Evolutionary conservation across 345 rosid genomes (phyloP), one percentile per base, ranked within the genome.

Genomic region (Salix udensis): DNA sequence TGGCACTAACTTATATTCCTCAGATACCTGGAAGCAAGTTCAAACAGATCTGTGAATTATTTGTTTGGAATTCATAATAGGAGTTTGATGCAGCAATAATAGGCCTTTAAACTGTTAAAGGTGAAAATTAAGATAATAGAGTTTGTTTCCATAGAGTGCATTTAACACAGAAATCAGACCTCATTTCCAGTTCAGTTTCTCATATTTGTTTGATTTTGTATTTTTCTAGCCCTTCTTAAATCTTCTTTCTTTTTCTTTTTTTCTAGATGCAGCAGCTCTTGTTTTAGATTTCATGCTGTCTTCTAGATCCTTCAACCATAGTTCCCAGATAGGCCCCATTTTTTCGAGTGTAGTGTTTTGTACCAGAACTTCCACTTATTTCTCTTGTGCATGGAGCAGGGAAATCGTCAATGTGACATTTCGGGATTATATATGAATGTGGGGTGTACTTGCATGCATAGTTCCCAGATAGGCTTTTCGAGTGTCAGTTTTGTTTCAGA

Each of bases 1-100:
- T 18, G 95, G 84, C 73, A 87, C 94, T 87, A 93, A 82, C 74
- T 86, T 91, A 82, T 93, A 93, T 78, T 96, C 99, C 82, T 93
- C 98, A 5, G 97, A 93, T 24, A 95, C 98, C 97, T 95, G 90
- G 82, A 82, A 76, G 30, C 80, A 76, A 82, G 65, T 67, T 42
- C 34, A 39, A 60, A 58, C 50, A 74, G 46, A 30, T 67, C 9
- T 12, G 37, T 40, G 19, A 73, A 39, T 23, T 55, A 13, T 40
- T 65, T 31, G 68, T n/a, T 58, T 42, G 53, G 61, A 55, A 67
- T 67, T 67, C 37, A 53, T 66, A 76, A 2, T n/a, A 66, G 36
- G 36, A 37, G 15, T 66, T 50, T n/a, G 53, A n/a, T 26, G 4
- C n/a, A 37, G 42, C n/a, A 18, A 19, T 62, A 26, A 62, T 48